phyloP scores from a whole-genome alignment of 2,329 filamentous ascomycete genomes.

The Arachnomyces sp. region DNA sequence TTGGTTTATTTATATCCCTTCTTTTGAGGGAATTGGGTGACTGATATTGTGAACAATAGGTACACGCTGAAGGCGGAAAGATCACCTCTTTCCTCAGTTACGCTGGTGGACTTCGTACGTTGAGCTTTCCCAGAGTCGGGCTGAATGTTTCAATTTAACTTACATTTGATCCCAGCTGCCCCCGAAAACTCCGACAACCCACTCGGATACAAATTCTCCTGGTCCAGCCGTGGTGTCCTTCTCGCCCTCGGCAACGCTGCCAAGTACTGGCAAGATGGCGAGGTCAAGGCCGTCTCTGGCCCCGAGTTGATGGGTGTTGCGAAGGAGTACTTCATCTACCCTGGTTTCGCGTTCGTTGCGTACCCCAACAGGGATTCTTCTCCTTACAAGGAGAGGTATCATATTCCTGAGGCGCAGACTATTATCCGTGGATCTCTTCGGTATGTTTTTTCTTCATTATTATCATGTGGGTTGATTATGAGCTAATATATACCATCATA shows the following conservation, averaged over 20 bases:
- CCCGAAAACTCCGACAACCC: slow-evolving; percentile 77
- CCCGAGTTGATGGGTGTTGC: slow-evolving; percentile 74
- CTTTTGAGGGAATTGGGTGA: not conserved
- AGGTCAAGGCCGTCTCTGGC: slow-evolving; percentile 57
- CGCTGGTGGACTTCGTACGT: slow-evolving; percentile 68
- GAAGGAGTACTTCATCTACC: slow-evolving; percentile 86
- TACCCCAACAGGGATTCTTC: slow-evolving; percentile 92
- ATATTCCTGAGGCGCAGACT: slow-evolving; percentile 84
- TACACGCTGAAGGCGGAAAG: slow-evolving; percentile 82
- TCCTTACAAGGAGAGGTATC: slow-evolving; percentile 77
- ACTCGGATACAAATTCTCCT: slow-evolving; percentile 86
- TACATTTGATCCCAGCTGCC: slow-evolving; percentile 11
- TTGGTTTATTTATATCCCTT: not conserved
- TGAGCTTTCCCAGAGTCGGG: no score
- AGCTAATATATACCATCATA: no score
- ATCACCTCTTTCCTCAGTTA: slow-evolving; percentile 72
- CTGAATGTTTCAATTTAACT: slow-evolving; percentile 18
- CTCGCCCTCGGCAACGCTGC: slow-evolving; percentile 81
- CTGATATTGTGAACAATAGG: slow-evolving; percentile 38
- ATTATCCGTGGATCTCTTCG: slow-evolving; percentile 77
- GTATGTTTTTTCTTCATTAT: slow-evolving; percentile 87
- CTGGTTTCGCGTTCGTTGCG: slow-evolving; percentile 78
- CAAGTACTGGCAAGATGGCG: slow-evolving; percentile 71
- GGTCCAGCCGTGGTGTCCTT: slow-evolving; percentile 73
- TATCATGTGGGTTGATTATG: slow-evolving; percentile 65